Evolutionary conservation across 306 rosid genomes (phyloP).

Genomic region (Casuarina equisetifolia): DNA sequence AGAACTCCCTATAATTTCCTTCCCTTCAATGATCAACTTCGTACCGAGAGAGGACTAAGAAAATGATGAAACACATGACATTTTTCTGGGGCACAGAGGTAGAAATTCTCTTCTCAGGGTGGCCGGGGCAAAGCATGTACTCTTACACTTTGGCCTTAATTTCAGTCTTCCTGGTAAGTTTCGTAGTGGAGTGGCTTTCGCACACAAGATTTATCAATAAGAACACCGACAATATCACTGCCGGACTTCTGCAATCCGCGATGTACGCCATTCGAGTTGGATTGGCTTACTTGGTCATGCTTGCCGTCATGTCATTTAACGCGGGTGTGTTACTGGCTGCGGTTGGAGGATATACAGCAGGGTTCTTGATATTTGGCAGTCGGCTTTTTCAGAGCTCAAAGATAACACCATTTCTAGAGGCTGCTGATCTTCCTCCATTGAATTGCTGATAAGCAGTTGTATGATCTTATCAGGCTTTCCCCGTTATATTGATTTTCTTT

Average conservation of each 20-base stretch:
- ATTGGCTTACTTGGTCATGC: conserved; percentile 33
- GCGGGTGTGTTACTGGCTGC: conserved; percentile 15
- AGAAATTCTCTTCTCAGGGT: conserved; percentile 14
- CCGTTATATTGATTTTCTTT: too few species aligned
- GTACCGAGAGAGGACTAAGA: background rate
- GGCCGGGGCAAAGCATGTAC: conserved; percentile 16
- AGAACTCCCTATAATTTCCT: background rate
- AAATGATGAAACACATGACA: conserved; percentile 18
- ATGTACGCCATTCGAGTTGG: conserved; percentile 22
- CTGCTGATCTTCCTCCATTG: conserved; percentile 20
- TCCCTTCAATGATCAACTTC: background rate
- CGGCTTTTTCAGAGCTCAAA: background rate
- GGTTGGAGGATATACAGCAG: conserved; percentile 22
- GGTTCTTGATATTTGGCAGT: conserved; percentile 28
- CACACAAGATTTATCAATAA: conserved; percentile 9
- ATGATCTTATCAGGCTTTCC: background rate
- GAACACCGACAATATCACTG: conserved; percentile 2
- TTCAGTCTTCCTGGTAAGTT: conserved; percentile 9
- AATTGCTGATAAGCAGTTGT: conserved; percentile 9
- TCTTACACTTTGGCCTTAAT: background rate
- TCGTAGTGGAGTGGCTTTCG: conserved; percentile 28
- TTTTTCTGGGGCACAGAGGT: conserved; percentile 9
- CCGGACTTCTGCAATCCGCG: conserved; percentile 15
- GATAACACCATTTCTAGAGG: background rate
- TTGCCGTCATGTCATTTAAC: conserved; percentile 26